A percentile compares a stretch with the other conserved stretches of the same genome.
phyloP scores from a whole-genome alignment of 495 filamentous ascomycete species.

The Haplographium delicatum region DNA sequence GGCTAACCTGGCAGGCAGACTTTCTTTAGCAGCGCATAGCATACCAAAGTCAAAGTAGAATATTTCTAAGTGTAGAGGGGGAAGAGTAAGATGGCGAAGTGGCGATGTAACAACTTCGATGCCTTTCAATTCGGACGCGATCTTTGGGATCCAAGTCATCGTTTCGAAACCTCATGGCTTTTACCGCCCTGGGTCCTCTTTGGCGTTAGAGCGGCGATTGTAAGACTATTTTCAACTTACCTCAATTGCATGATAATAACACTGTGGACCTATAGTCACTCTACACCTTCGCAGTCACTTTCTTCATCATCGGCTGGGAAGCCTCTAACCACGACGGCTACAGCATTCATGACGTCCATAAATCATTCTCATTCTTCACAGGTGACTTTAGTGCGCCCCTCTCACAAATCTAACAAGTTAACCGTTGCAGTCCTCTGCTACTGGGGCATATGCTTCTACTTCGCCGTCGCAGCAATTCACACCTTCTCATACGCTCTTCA shows the following conservation, averaged over 20 bases:
- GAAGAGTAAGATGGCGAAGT: constrained; percentile 3
- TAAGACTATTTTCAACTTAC: constrained; percentile 20
- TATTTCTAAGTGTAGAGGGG: no score
- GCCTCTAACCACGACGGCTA: constrained; percentile 31
- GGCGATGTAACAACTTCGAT: no score
- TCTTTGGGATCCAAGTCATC: constrained; percentile 52
- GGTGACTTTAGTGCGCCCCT: not conserved
- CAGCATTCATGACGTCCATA: constrained; percentile 28
- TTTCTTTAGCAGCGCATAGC: no score
- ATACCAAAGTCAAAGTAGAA: no score
- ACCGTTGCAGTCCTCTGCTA: constrained; percentile 50
- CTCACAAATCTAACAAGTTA: constrained; percentile 22
- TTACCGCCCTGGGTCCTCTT: constrained; percentile 60
- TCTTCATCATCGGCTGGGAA: constrained; percentile 63
- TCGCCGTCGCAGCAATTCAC: constrained; percentile 56
- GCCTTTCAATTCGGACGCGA: constrained; percentile 37
- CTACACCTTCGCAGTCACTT: constrained; percentile 65
- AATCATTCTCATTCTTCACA: constrained; percentile 76
- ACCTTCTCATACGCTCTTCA: constrained; percentile 57
- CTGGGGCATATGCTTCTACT: constrained; percentile 80
- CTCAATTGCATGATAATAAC: not conserved
- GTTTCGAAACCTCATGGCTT: constrained; percentile 73
- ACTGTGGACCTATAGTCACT: constrained; percentile 41
- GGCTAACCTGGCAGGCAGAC: no score
- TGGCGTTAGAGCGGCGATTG: constrained; percentile 50